phyloP scores from a whole-genome alignment of 768 basidiomycete genomes.

The Rhodosporidiobolus sp. region DNA sequence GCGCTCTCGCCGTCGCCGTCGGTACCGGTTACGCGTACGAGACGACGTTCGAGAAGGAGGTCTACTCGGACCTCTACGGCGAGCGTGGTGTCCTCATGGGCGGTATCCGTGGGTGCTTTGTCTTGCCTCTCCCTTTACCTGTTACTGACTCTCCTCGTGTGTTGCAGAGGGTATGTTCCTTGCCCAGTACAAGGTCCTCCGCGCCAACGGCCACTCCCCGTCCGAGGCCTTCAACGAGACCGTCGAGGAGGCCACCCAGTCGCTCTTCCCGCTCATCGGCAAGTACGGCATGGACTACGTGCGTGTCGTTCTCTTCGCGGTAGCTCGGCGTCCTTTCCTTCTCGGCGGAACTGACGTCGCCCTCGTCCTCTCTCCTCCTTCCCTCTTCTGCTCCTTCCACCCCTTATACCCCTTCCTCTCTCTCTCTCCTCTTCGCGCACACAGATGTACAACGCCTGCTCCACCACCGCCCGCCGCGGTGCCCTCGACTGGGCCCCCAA shows the following conservation, averaged over 20 bases:
- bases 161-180: slow-evolving; percentile 88
- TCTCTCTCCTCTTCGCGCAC: neutral
- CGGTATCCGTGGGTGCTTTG: slow-evolving; percentile 57
- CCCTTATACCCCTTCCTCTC: neutral
- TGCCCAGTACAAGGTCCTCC: slow-evolving; percentile 96
- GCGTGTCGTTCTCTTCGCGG: no score
- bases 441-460: slow-evolving; percentile 97
- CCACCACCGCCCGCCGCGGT: slow-evolving; percentile 96
- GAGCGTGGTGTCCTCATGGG: slow-evolving; percentile 82
- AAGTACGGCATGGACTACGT: slow-evolving; percentile 56
- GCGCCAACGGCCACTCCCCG: slow-evolving; percentile 91
- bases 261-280: slow-evolving; percentile 93
- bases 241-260: slow-evolving; percentile 99
- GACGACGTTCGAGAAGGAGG: slow-evolving; percentile 99
- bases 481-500: slow-evolving; percentile 97
- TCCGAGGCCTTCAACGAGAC: slow-evolving; percentile 99
- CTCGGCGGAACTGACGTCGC: no score
- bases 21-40: slow-evolving; percentile 98
- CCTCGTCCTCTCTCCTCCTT: neutral
- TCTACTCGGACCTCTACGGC: slow-evolving; percentile 97
- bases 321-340: no score
- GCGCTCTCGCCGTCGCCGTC: slow-evolving; percentile 87
- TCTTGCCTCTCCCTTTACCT: neutral
- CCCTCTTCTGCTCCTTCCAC: neutral
- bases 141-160: neutral